A percentile compares a stretch with the other conserved stretches of the same genome.
phyloP scores from a whole-genome alignment of 1,139 yeast genomes.

The Kodamaea arcana region DNA sequence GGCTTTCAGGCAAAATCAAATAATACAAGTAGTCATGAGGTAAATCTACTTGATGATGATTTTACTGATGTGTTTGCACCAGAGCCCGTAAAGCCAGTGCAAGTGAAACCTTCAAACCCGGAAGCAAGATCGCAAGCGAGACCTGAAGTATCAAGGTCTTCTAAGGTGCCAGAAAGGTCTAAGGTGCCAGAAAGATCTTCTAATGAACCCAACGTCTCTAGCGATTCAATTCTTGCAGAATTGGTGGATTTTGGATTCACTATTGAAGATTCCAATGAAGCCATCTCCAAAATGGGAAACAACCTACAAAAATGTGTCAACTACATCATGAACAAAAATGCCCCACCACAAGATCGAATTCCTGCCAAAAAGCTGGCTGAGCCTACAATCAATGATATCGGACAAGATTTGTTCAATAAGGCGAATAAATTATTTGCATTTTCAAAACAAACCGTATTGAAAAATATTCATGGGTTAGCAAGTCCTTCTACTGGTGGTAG shows the following conservation, averaged over 20 bases:
- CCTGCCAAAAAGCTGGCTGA: not conserved
- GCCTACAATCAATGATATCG: conserved; percentile 47
- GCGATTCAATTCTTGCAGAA: conserved; percentile 62
- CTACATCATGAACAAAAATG: conserved; percentile 48
- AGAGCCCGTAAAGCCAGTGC: not conserved
- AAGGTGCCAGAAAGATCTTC: not conserved
- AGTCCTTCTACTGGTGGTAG: conserved; percentile 17
- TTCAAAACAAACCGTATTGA: conserved; percentile 59
- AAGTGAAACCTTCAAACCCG: not conserved
- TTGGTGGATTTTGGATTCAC: conserved; percentile 79
- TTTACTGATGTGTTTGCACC: conserved; percentile 36
- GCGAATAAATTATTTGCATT: conserved; percentile 60
- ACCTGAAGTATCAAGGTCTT: not conserved
- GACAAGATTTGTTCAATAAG: conserved; percentile 56
- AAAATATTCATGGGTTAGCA: conserved; percentile 50
- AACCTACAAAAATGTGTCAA: conserved; percentile 67
- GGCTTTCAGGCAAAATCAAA: not conserved
- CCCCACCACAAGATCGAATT: conserved; percentile 3
- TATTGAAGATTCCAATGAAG: conserved; percentile 55
- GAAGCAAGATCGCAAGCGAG: not conserved
- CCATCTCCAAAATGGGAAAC: conserved; percentile 54
- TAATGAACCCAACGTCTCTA: conserved; percentile 4
- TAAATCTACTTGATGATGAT: conserved; percentile 36
- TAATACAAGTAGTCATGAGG: not conserved
- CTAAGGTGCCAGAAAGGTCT: not conserved